Evolutionary conservation across 495 filamentous ascomycete genomes (phyloP).

Genomic region (Aspergillus diversus): DNA sequence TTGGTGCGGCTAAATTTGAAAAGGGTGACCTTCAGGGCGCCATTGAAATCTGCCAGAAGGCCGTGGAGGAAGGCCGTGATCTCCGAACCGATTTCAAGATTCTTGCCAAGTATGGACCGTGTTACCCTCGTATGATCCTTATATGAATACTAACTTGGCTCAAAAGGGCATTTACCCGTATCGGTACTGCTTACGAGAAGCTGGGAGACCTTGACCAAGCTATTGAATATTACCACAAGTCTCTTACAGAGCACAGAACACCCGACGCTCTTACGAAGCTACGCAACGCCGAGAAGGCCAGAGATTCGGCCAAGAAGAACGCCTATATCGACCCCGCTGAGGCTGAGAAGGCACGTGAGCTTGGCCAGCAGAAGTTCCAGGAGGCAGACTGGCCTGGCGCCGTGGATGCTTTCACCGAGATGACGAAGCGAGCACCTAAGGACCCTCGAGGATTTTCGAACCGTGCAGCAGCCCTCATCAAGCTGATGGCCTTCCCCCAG

Average conservation of each 20-base stretch:
- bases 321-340: slow-evolving; percentile 88
- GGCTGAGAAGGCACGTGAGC: slow-evolving; percentile 93
- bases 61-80: slow-evolving; percentile 83
- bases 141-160: neutral
- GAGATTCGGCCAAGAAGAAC: slow-evolving; percentile 73
- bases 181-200: slow-evolving; percentile 91
- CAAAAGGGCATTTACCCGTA: slow-evolving; percentile 76
- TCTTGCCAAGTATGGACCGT: slow-evolving; percentile 75
- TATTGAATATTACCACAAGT: slow-evolving; percentile 89
- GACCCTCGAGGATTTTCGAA: slow-evolving; percentile 97
- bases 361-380: slow-evolving; percentile 96
- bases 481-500: slow-evolving; percentile 91
- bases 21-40: slow-evolving; percentile 89
- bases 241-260: slow-evolving; percentile 94
- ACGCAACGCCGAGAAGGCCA: slow-evolving; percentile 87
- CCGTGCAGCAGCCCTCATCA: slow-evolving; percentile 94
- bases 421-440: slow-evolving; percentile 92
- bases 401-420: slow-evolving; percentile 93
- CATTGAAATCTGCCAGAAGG: slow-evolving; percentile 84
- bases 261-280: slow-evolving; percentile 93
- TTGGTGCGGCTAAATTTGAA: slow-evolving; percentile 92
- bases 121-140: neutral
- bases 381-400: slow-evolving; percentile 94
- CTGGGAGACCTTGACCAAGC: slow-evolving; percentile 76
- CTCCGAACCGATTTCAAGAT: slow-evolving; percentile 94